Evolutionary conservation across 1,284 basidiomycete genomes (phyloP).

Genomic region (Schizophyllum amplum): DNA sequence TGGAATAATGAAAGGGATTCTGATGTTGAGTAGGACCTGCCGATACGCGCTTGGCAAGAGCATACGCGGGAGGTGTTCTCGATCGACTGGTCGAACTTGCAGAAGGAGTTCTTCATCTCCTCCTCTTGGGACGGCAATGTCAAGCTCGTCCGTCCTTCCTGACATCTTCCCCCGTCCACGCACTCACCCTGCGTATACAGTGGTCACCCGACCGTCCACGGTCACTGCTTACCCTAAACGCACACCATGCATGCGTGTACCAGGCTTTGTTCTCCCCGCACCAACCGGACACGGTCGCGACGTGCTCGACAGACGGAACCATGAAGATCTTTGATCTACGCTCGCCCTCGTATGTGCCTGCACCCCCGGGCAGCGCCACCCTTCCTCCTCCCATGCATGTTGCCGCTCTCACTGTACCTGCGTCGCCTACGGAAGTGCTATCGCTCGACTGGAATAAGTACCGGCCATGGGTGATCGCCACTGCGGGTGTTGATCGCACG

Average conservation of each 20-base stretch:
- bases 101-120: constrained; percentile 85
- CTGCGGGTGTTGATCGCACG: constrained; percentile 73
- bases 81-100: constrained; percentile 96
- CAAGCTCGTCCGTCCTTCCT: constrained; percentile 63
- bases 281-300: constrained; percentile 72
- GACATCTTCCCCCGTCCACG: background rate
- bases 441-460: constrained; percentile 94
- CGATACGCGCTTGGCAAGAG: constrained; percentile 90
- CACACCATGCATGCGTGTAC: constrained; percentile 83
- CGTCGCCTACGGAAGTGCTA: constrained; percentile 64
- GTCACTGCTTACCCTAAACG: constrained; percentile 75
- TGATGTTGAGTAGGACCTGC: constrained; percentile 59
- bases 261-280: constrained; percentile 89
- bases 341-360: constrained; percentile 32
- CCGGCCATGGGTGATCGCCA: constrained; percentile 69
- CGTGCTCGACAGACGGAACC: constrained; percentile 81
- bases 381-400: constrained; percentile 59
- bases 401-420: constrained; percentile 62
- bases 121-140: constrained; percentile 90
- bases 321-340: constrained; percentile 79
- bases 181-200: constrained; percentile 31
- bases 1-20: constrained; percentile 12
- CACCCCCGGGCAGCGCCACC: constrained; percentile 35
- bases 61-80: constrained; percentile 90
- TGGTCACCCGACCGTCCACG: constrained; percentile 81